phyloP scores from a whole-genome alignment of 805 yeast genomes.

The Candida methanosorbosa region DNA sequence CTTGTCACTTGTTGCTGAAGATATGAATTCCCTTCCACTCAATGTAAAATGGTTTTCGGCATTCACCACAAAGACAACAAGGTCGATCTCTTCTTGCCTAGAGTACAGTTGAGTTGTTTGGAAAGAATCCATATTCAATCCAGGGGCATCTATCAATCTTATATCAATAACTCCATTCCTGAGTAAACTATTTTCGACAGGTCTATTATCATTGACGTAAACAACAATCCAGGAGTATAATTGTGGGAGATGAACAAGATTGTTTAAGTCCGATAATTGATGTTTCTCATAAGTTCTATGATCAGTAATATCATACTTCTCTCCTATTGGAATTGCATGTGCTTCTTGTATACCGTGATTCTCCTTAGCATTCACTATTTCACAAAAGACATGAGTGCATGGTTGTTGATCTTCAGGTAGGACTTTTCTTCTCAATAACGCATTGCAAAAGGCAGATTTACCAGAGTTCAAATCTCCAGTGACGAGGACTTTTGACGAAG shows the following conservation, averaged over 20 bases:
- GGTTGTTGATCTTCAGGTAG: constrained; percentile 98
- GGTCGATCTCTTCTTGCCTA: constrained; percentile 93
- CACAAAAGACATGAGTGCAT: constrained; percentile 93
- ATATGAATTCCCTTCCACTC: constrained; percentile 88
- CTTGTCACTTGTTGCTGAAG: constrained; percentile 86
- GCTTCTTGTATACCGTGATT: constrained; percentile 80
- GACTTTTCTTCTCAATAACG: constrained; percentile 64
- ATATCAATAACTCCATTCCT: constrained; percentile 90
- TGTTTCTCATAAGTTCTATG: constrained; percentile 56
- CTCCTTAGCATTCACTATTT: constrained; percentile 75
- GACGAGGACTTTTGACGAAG: constrained; percentile 86
- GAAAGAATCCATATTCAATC: constrained; percentile 84
- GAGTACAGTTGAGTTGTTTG: constrained; percentile 94
- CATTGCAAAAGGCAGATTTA: constrained; percentile 91
- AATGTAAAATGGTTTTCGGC: constrained; percentile 95
- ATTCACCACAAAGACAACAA: constrained; percentile 91
- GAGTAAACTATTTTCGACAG: constrained; percentile 58
- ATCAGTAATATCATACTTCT: constrained; percentile 42
- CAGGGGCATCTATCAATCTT: constrained; percentile 93
- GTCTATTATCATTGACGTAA: constrained; percentile 70
- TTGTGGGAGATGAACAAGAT: constrained; percentile 68
- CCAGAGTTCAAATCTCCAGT: constrained; percentile 98
- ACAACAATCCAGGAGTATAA: constrained; percentile 66
- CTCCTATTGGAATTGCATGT: constrained; percentile 71
- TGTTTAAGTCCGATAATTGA: constrained; percentile 47